Conservation (phyloP, 148 eudicot species). For the Nepenthes gracilis region DNA sequence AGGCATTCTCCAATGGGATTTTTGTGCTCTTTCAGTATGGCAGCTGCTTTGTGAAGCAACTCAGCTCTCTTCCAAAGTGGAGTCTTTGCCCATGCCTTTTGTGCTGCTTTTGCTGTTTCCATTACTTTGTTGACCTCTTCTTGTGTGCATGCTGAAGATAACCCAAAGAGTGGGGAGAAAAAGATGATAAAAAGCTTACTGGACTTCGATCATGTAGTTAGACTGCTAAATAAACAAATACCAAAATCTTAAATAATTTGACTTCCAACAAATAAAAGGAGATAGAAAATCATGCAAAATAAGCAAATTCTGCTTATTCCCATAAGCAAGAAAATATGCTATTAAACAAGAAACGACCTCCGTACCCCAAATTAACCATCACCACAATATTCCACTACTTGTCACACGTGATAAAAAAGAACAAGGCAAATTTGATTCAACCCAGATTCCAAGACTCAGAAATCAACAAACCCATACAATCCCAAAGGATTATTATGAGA, state of each 20-base stretch:
- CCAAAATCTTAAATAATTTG: background rate
- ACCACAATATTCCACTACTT: too few species aligned
- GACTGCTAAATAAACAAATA: background rate
- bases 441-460: too few species aligned
- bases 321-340: too few species aligned
- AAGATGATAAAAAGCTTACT: background rate
- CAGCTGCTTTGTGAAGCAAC: constrained; percentile 95
- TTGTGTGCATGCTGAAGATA: constrained; percentile 78
- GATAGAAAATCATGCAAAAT: background rate
- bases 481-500: background rate
- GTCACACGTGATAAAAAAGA: too few species aligned
- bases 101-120: constrained; percentile 78
- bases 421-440: too few species aligned
- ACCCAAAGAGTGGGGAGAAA: background rate
- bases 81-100: constrained; percentile 89
- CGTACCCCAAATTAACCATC: too few species aligned
- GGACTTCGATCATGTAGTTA: background rate
- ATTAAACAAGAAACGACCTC: too few species aligned
- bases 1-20: constrained; percentile 81
- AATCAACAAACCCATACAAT: background rate
- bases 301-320: background rate
- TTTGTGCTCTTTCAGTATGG: constrained; percentile 83
- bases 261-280: too few species aligned
- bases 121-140: constrained; percentile 96
- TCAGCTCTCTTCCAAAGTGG: constrained; percentile 98